Evolutionary conservation across 345 rosid genomes (phyloP), one percentile per base, ranked within the genome.

Genomic region (Populus pruinosa): DNA sequence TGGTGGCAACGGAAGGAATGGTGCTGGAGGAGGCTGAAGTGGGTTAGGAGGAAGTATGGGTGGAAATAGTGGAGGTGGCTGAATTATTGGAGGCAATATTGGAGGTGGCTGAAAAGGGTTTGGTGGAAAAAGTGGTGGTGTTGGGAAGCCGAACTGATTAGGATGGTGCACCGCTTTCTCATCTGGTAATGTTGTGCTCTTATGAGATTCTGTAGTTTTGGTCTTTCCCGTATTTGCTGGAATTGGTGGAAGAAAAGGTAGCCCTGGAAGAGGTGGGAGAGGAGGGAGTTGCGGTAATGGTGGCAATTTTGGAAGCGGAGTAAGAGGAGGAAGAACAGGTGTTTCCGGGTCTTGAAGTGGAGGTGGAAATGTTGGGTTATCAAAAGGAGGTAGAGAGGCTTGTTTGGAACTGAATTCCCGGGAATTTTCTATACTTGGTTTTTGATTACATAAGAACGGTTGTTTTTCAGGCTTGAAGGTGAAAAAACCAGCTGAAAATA

Each of bases 401-500:
- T 75, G 61, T 67, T 72, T 71, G 83, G 72, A 12, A 31, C 67
- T 74, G 65, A 82, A 23, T 43, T 69, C 68, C 68, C 44, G 14
- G 8, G 77, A 35, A 62, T 72, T 36, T 14, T 75, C 65, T n/a
- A 67, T 47, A 5, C 84, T 87, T 0, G 88, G 91, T 82, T 92
- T 88, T 74, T 87, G 88, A 79, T 82, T 88, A 80, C 97, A 96
- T 2, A 90, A 72, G 35, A 59, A 66, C 7, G 98, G 94, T 73
- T 82, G 96, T 12, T 80, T 89, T 27, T 81, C 74, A 0, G 98
- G 99, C 87, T 87, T 96, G 88, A 96, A 93, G 65, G 93, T 82
- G 86, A 93, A 93, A 82, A 88, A 84, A 0, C 99, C 99, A n/a
- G 99, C 96, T 4, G 96, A 96, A 90, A 92, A 96, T 38, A 96